Base-by-base conservation (phyloP, 1,284 basidiomycete species). In the Apiotrichum porosum region DNA sequence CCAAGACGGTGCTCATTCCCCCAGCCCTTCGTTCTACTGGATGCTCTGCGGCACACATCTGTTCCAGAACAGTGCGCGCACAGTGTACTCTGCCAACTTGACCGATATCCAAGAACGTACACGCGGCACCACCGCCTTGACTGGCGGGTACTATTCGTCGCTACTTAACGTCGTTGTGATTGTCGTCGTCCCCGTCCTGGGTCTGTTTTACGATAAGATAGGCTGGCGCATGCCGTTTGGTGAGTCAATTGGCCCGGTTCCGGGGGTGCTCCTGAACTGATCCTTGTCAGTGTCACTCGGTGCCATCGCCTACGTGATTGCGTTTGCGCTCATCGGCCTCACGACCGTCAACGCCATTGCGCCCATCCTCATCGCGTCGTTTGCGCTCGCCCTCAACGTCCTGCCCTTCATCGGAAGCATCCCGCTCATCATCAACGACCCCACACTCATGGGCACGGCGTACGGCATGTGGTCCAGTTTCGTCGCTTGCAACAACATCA, bases 101-200 rank as follows among this genome's bases (percentile, higher is more conserved):
- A 66, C 71, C 36, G 73, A 74, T 35, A 62, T 71, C 30, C 62
- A 70, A 44, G 46, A 56, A 26, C 46, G 60, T n/a, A 75, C 71
- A 0, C 62, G 73, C 18, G 65, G 66, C 34, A 58, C 64, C 6
- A 60, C 64, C 1, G 57, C 48, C 6, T 55, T 62, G 10, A 60
- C 60, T 3, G 69, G 70, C 2, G 73, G 72, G 6, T 75, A 71
- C 47, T 71, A 66, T 21, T 47, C 54, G 1, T 52, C 61, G 0
- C 54, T 72, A 12, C 60, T 61, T 3, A 65, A 71, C 45, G 57
- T 72, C 31, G 66, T 72, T 6, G 66, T 66, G 2, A 72, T 74
- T 28, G 58, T 74, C 17, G 50, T 72, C 34, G 68, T 68, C 0
- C 71, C 72, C 0, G 22, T 61, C 2, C 56, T 67, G 3, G 68